Percentiles rank a stretch among this genome's conserved stretches.
Evolutionary conservation across 129 eudicot species (phyloP).

Genomic region (Helianthus annuus): DNA sequence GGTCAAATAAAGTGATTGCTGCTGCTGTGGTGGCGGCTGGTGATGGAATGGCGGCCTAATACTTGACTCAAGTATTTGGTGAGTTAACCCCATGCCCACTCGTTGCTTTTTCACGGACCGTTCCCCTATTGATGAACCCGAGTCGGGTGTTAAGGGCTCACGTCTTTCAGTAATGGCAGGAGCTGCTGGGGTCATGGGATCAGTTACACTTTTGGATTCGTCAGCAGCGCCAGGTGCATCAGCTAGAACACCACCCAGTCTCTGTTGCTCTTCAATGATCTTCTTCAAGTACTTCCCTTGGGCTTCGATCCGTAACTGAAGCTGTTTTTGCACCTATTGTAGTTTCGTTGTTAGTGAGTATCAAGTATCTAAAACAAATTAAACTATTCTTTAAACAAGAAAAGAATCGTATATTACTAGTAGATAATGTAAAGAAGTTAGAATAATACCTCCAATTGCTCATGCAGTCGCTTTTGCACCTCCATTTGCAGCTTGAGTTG

Average conservation of each 20-base stretch:
- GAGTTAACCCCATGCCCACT: constrained; percentile 34
- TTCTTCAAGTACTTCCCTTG: constrained; percentile 86
- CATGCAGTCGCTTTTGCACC: constrained; percentile 88
- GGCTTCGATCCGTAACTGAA: constrained; percentile 81
- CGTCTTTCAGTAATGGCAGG: constrained; percentile 48
- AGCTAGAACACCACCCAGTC: constrained; percentile 61
- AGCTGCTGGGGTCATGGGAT: constrained; percentile 47
- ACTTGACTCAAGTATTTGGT: constrained; percentile 56
- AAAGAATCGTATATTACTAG: constrained; percentile 3
- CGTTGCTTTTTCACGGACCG: constrained; percentile 57
- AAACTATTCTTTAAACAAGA: constrained; percentile 1
- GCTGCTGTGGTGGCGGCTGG: constrained; percentile 31
- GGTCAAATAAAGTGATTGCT: constrained; percentile 24
- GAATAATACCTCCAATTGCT: constrained; percentile 70
- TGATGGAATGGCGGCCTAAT: constrained; percentile 46
- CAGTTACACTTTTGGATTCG: constrained; percentile 44
- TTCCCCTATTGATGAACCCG: constrained; percentile 39
- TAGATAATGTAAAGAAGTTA: constrained; percentile 3
- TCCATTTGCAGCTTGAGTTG: constrained; percentile 92
- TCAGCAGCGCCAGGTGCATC: constrained; percentile 37
- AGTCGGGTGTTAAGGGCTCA: constrained; percentile 72
- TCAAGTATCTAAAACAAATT: not conserved
- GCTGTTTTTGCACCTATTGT: constrained; percentile 77
- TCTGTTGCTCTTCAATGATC: constrained; percentile 82
- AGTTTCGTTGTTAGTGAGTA: not conserved